Percentiles rank a stretch among this genome's conserved stretches.
Evolutionary conservation across 192 early-diverging fungal species (phyloP).

Genomic region (Entophlyctis helioformis): DNA sequence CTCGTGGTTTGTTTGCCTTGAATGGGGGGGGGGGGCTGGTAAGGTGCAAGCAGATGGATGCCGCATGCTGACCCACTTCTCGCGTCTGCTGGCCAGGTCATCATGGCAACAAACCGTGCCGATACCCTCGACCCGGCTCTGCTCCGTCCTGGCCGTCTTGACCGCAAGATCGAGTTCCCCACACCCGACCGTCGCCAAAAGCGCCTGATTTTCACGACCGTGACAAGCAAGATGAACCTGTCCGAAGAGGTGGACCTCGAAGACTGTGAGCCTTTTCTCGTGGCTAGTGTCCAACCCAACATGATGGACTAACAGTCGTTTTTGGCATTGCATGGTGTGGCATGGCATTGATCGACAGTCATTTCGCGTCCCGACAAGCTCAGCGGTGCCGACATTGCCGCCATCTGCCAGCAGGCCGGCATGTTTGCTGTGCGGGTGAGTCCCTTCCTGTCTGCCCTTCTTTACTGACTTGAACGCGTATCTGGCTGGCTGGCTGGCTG

Average conservation of each 20-base stretch:
- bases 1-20: too few species aligned
- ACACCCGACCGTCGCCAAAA: constrained; percentile 95
- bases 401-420: constrained; percentile 97
- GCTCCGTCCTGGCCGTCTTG: constrained; percentile 89
- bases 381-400: constrained; percentile 91
- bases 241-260: constrained; percentile 97
- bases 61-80: background rate
- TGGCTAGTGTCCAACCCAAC: background rate
- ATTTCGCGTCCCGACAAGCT: constrained; percentile 93
- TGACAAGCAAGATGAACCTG: constrained; percentile 93
- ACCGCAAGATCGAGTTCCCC: constrained; percentile 99
- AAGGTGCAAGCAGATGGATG: background rate
- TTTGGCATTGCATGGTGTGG: background rate
- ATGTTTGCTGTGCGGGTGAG: constrained; percentile 90
- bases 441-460: background rate
- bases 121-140: constrained; percentile 96
- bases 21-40: background rate
- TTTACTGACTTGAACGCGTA: background rate
- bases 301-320: background rate
- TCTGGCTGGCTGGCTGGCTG: too few species aligned
- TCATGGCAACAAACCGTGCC: constrained; percentile 98
- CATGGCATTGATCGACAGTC: constrained; percentile 33
- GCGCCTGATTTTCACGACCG: constrained; percentile 91
- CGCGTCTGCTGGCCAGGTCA: constrained; percentile 47
- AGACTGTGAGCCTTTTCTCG: constrained; percentile 57